These are phyloP conservation scores for Leishmania gerbilli DNA, from an alignment of 208 protist genomes.

Conservation along the genomic window DNA sequence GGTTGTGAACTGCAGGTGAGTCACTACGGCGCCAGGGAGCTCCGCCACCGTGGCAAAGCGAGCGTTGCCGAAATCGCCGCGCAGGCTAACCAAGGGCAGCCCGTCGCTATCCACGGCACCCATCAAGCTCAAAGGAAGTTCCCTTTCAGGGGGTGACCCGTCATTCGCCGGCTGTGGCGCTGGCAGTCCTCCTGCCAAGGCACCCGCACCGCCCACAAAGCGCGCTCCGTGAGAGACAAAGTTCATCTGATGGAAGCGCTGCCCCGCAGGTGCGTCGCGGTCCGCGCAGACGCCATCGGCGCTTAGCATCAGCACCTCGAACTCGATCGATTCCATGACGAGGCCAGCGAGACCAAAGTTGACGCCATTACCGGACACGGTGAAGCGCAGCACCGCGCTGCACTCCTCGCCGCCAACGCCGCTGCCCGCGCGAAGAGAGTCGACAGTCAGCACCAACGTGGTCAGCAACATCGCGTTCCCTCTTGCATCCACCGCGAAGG, in stretches of 20 bases:
- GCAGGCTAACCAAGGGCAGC: conserved; percentile 22
- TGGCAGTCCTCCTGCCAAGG: neutral
- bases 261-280: neutral
- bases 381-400: conserved; percentile 56
- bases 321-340: conserved; percentile 59
- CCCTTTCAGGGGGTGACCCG: neutral
- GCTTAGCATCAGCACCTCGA: conserved; percentile 49
- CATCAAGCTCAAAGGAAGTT: conserved; percentile 25
- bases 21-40: conserved; percentile 24
- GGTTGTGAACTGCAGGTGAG: conserved; percentile 19
- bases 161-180: neutral
- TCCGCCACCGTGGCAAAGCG: conserved; percentile 10
- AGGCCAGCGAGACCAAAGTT: conserved; percentile 49
- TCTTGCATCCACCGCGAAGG: conserved; percentile 34
- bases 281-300: neutral
- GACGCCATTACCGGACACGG: conserved; percentile 51
- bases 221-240: conserved; percentile 33
- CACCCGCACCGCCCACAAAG: conserved; percentile 6
- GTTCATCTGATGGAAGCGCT: conserved; percentile 14
- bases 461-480: neutral
- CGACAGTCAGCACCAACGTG: conserved; percentile 43
- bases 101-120: conserved; percentile 18
- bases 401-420: conserved; percentile 24
- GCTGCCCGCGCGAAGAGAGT: conserved; percentile 23
- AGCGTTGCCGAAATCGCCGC: conserved; percentile 20